These are phyloP conservation scores for Oryza meridionalis DNA, from an alignment of 176 grass and related monocot species.

Conservation along the genomic window DNA sequence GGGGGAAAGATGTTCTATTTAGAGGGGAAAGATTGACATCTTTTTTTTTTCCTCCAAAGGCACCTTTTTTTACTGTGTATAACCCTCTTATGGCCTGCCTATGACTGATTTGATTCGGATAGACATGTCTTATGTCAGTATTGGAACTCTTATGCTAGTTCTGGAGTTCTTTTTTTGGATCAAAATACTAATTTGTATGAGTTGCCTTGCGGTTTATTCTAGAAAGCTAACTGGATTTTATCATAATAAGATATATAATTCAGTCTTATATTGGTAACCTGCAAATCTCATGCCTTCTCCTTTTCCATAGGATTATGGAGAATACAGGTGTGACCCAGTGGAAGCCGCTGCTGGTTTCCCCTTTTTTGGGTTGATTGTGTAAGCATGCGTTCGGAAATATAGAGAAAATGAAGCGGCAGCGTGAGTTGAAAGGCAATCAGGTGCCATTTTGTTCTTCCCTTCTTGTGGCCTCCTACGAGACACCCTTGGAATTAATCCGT, in stretches of 20 bases:
- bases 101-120: neutral
- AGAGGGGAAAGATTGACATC: neutral
- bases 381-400: slow-evolving; percentile 59
- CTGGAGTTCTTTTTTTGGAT: neutral
- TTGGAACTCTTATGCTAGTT: neutral
- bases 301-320: slow-evolving; percentile 69
- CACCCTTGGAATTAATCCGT: neutral
- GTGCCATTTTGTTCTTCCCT: slow-evolving; percentile 56
- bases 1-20: neutral
- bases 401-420: slow-evolving; percentile 46
- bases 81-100: neutral
- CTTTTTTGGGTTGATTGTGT: slow-evolving; percentile 38
- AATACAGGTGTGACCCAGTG: slow-evolving; percentile 57
- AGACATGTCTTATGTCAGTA: neutral
- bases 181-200: neutral
- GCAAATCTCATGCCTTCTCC: slow-evolving; percentile 58
- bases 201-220: slow-evolving; percentile 21
- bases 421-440: slow-evolving; percentile 43
- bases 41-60: neutral
- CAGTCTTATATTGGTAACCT: slow-evolving; percentile 34
- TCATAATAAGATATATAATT: slow-evolving; percentile 10
- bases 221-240: neutral
- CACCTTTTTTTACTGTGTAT: neutral
- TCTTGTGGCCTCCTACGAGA: neutral
- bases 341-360: slow-evolving; percentile 52